Evolutionary conservation across 2,329 filamentous ascomycete genomes (phyloP).

Genomic region (Monilinia laxa): DNA sequence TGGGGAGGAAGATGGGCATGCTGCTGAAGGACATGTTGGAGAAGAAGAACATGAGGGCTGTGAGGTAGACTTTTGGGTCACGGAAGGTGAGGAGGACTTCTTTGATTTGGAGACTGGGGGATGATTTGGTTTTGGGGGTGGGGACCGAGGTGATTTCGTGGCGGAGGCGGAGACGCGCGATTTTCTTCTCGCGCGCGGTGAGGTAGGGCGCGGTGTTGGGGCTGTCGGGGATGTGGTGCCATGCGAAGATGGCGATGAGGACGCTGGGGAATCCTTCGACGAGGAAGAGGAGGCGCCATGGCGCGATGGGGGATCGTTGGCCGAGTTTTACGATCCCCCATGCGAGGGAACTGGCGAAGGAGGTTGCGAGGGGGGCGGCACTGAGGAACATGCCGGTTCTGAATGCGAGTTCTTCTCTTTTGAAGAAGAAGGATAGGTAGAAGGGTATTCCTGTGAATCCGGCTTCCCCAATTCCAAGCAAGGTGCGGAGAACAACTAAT

Average conservation of each 20-base stretch:
- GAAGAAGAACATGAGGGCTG: slow-evolving; percentile 80
- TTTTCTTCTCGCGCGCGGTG: slow-evolving; percentile 60
- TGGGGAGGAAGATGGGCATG: slow-evolving; percentile 83
- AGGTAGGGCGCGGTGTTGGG: slow-evolving; percentile 66
- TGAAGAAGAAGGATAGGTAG: slow-evolving; percentile 65
- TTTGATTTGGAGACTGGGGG: slow-evolving; percentile 48
- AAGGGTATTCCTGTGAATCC: slow-evolving; percentile 64
- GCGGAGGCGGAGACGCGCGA: slow-evolving; percentile 68
- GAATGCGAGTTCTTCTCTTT: slow-evolving; percentile 72
- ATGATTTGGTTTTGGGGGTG: background rate
- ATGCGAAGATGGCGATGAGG: slow-evolving; percentile 70
- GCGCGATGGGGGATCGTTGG: slow-evolving; percentile 64
- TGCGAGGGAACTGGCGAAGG: slow-evolving; percentile 76
- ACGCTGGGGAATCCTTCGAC: slow-evolving; percentile 84
- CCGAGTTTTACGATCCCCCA: slow-evolving; percentile 74
- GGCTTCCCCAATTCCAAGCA: slow-evolving; percentile 64
- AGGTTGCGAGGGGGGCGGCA: slow-evolving; percentile 77
- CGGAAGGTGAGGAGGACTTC: slow-evolving; percentile 59
- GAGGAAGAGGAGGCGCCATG: slow-evolving; percentile 84
- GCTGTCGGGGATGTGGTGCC: slow-evolving; percentile 72
- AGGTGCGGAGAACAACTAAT: slow-evolving; percentile 54
- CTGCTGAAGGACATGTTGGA: slow-evolving; percentile 87
- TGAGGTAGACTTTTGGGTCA: slow-evolving; percentile 72
- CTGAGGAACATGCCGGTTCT: slow-evolving; percentile 85
- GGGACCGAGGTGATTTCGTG: slow-evolving; percentile 24